Percentiles rank a stretch among this genome's conserved stretches.
Evolutionary conservation across 2,329 filamentous ascomycete species (phyloP).

Genomic region (Cladosporium sp.): DNA sequence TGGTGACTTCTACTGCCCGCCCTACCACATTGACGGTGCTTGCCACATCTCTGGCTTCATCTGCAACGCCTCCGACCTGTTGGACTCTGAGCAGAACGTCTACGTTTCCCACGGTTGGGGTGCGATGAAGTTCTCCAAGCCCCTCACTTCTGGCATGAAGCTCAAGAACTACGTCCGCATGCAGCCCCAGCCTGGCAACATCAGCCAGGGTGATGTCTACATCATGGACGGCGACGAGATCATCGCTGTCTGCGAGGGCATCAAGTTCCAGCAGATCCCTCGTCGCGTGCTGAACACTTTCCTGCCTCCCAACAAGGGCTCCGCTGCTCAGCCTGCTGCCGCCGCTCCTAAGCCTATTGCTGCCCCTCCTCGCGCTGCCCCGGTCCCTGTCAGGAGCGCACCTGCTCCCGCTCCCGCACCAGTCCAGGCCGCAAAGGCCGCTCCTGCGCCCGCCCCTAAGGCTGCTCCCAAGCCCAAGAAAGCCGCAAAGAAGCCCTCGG

Average conservation of each 20-base stretch:
- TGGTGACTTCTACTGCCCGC: constrained; percentile 55
- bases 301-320: constrained; percentile 54
- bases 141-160: constrained; percentile 44
- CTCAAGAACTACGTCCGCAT: constrained; percentile 61
- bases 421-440: constrained; percentile 22
- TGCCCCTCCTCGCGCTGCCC: constrained; percentile 33
- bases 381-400: constrained; percentile 27
- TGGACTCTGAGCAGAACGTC: constrained; percentile 56
- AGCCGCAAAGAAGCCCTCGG: constrained; percentile 51
- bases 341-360: constrained; percentile 34
- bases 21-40: constrained; percentile 57
- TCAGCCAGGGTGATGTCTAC: constrained; percentile 58
- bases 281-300: constrained; percentile 64
- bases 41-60: constrained; percentile 58
- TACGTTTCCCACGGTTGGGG: constrained; percentile 62
- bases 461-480: constrained; percentile 32
- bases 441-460: constrained; percentile 14
- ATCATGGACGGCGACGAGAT: constrained; percentile 57
- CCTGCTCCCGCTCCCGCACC: constrained; percentile 33
- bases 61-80: constrained; percentile 56
- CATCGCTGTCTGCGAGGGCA: constrained; percentile 55
- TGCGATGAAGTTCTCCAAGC: constrained; percentile 47
- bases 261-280: constrained; percentile 65
- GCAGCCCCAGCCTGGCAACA: constrained; percentile 52
- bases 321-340: constrained; percentile 28